Percentiles rank a stretch among this genome's conserved stretches.
phyloP scores from a whole-genome alignment of 805 yeast genomes.

The Teunomyces funiuensis region DNA sequence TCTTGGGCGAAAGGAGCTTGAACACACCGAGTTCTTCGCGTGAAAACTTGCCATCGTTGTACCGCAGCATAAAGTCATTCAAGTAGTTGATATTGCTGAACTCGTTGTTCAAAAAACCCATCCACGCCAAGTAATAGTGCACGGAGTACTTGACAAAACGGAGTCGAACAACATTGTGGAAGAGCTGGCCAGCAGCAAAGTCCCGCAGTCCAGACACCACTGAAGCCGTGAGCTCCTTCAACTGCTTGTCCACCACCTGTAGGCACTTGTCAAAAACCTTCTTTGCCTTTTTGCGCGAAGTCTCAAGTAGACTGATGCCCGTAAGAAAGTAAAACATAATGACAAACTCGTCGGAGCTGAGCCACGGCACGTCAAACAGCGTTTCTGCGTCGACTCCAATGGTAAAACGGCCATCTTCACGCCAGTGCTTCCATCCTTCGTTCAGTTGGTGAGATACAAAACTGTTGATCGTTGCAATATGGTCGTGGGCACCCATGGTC shows the following conservation, averaged over 20 bases:
- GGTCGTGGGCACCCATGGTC: conserved; percentile 13
- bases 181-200: conserved; percentile 21
- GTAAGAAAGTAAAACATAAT: conserved; percentile 41
- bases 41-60: conserved; percentile 35
- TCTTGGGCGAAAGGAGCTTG: conserved; percentile 34
- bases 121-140: conserved; percentile 36
- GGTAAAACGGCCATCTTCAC: conserved; percentile 16
- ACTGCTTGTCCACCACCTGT: conserved; percentile 28
- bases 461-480: conserved; percentile 12
- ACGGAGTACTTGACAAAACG: conserved; percentile 28
- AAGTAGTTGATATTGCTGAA: conserved; percentile 22
- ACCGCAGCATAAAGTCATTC: conserved; percentile 34
- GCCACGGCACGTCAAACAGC: conserved; percentile 38
- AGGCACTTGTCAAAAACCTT: conserved; percentile 39
- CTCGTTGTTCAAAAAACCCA: conserved; percentile 31
- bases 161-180: conserved; percentile 25
- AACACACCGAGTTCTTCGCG: conserved; percentile 39
- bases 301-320: conserved; percentile 40
- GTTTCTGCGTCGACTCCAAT: conserved; percentile 2
- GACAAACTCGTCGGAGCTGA: conserved; percentile 43
- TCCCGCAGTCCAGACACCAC: conserved; percentile 8
- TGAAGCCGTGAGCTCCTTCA: conserved; percentile 12
- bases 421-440: conserved; percentile 21
- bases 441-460: conserved; percentile 17
- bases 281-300: conserved; percentile 33